Percentiles rank a stretch among this genome's conserved stretches.
Conservation (phyloP, 306 rosid genomes). For the Vigna reflexopilosa region DNA sequence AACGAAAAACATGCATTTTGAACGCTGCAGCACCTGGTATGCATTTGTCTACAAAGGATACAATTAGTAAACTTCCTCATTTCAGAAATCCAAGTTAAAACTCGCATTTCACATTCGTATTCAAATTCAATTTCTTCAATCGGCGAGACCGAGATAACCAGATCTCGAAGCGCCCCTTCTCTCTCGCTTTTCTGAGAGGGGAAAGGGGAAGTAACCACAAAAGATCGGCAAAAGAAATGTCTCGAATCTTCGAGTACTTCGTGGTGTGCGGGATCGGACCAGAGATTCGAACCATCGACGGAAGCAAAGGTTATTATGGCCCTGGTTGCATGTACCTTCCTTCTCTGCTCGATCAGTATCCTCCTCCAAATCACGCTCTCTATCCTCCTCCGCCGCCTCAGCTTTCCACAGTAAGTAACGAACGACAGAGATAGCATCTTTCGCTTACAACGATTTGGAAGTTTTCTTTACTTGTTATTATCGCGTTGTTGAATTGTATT, state of each 20-base stretch:
- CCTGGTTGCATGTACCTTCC: slow-evolving; percentile 64
- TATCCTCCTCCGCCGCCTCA: slow-evolving; percentile 98
- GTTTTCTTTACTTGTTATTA: neutral
- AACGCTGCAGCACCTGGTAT: slow-evolving; percentile 20
- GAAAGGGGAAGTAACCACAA: slow-evolving; percentile 50
- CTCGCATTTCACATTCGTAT: slow-evolving; percentile 16
- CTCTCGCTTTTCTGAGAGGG: slow-evolving; percentile 44
- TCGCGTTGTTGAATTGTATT: slow-evolving; percentile 13
- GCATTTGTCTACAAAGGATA: slow-evolving; percentile 8
- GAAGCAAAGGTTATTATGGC: slow-evolving; percentile 88
- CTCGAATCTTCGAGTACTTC: slow-evolving; percentile 93
- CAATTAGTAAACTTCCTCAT: slow-evolving; percentile 9
- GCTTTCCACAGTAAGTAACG: slow-evolving; percentile 76
- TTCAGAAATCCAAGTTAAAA: slow-evolving; percentile 32
- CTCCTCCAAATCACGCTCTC: slow-evolving; percentile 78
- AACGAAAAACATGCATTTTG: slow-evolving; percentile 23
- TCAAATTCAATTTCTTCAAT: slow-evolving; percentile 36
- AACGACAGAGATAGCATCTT: neutral
- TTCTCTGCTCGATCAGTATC: slow-evolving; percentile 86
- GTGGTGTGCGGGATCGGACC: slow-evolving; percentile 98
- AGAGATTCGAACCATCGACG: slow-evolving; percentile 87
- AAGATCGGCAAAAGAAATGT: slow-evolving; percentile 55
- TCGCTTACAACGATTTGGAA: neutral
- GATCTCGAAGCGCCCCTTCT: slow-evolving; percentile 54
- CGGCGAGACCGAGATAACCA: slow-evolving; percentile 30